Evolutionary conservation across 75 land plant species (phyloP), one percentile per base, ranked within the genome.

Genomic region (Cupressus sempervirens): DNA sequence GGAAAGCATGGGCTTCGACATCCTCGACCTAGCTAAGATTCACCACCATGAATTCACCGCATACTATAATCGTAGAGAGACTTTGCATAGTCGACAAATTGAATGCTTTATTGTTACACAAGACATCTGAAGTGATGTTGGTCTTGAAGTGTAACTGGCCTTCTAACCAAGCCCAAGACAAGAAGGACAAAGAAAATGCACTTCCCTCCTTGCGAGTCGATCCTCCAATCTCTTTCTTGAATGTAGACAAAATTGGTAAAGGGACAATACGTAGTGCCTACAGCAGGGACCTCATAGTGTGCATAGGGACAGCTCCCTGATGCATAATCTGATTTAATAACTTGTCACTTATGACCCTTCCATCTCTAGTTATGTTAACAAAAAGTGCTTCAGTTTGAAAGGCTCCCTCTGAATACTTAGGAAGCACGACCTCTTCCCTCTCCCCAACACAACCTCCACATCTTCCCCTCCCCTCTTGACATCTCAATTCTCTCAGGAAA

Each of bases 391-490:
- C 89, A 52, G 96, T 85, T 84, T 88, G 84, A 74, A 98, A 93
- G 41, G 99, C 98, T 1, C 99, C 99, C 1, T 77, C 48, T n/a
- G 93, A 89, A 74, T 88, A 98, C 77, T 48, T 74, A 36, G 99
- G 99, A 46, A 98, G 81, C 89, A 96, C 99, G n/a, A 90, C 94
- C 73, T 92, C 93, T 75, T 98, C 99, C 70, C 46, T 56, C 99
- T 75, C 8, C 99, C 99, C 32, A 96, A 89, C 80, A 97, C 99
- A 0, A 76, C 67, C 82, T 90, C 89, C 85, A 97, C 32, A 50
- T 70, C 84, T 92, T 97, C 99, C 79, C 99, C 99, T 40, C 99
- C 99, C 35, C 20, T 80, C 12, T n/a, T n/a, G 99, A 91, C 98
- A 98, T 93, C 82, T 35, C 18, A 15, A 98, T 92, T 85, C 84